Percentiles rank a stretch among this genome's conserved stretches.
phyloP scores from a whole-genome alignment of 2,329 filamentous ascomycete species.

The Stachybotrys chlorohalonatus region DNA sequence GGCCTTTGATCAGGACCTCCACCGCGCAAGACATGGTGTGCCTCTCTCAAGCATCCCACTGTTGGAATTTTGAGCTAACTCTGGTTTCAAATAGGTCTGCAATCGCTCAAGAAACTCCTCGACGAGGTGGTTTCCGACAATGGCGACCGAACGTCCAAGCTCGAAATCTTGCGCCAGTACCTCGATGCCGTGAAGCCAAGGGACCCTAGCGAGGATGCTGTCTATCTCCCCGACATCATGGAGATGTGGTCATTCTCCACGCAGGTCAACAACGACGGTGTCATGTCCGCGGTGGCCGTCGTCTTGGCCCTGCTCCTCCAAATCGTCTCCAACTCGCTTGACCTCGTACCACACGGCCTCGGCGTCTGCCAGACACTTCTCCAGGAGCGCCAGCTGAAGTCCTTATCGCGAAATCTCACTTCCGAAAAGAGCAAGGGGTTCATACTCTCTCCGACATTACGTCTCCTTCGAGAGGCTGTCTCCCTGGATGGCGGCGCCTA shows the following conservation, averaged over 20 bases:
- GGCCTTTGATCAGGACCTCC: slow-evolving; percentile 60
- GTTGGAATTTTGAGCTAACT: background rate
- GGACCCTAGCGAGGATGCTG: slow-evolving; percentile 34
- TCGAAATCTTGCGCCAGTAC: slow-evolving; percentile 59
- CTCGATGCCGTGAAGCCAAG: slow-evolving; percentile 47
- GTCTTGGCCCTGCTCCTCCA: slow-evolving; percentile 75
- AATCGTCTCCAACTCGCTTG: slow-evolving; percentile 63
- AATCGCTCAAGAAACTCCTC: slow-evolving; percentile 62
- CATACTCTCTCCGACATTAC: slow-evolving; percentile 79
- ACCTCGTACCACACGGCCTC: slow-evolving; percentile 66
- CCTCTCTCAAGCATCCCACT: slow-evolving; percentile 3
- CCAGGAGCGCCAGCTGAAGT: slow-evolving; percentile 70
- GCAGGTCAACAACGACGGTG: slow-evolving; percentile 68
- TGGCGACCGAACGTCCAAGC: slow-evolving; percentile 29
- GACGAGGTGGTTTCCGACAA: slow-evolving; percentile 51
- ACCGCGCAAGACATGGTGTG: slow-evolving; percentile 56
- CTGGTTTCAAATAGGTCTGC: slow-evolving; percentile 39
- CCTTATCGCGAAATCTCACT: slow-evolving; percentile 70
- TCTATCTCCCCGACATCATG: slow-evolving; percentile 70
- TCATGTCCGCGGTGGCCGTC: slow-evolving; percentile 73
- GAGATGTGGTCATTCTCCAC: slow-evolving; percentile 82
- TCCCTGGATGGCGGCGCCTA: slow-evolving; percentile 77
- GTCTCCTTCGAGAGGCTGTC: slow-evolving; percentile 77
- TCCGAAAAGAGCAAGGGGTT: slow-evolving; percentile 77
- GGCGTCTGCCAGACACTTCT: slow-evolving; percentile 75